phyloP scores from a whole-genome alignment of 1,139 yeast species.

The Pichia sp. region DNA sequence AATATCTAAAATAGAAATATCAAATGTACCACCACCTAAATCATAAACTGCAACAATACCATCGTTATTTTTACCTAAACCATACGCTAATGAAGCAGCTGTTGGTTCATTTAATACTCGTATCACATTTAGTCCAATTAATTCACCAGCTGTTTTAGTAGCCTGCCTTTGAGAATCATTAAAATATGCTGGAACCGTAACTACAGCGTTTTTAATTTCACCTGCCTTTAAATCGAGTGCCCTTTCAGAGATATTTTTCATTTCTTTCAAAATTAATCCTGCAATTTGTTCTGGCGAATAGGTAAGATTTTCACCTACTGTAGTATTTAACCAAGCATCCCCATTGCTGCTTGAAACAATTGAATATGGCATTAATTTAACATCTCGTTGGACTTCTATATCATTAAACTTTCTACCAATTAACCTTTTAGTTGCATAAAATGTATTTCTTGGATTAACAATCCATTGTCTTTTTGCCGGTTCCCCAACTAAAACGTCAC shows the following conservation, averaged over 20 bases:
- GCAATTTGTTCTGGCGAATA: constrained; percentile 56
- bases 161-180: constrained; percentile 77
- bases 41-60: constrained; percentile 75
- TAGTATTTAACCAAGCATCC: constrained; percentile 54
- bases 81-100: constrained; percentile 79
- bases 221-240: constrained; percentile 31
- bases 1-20: constrained; percentile 69
- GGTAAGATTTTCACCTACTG: constrained; percentile 20
- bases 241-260: constrained; percentile 52
- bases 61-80: constrained; percentile 50
- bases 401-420: constrained; percentile 64
- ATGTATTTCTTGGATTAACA: constrained; percentile 61
- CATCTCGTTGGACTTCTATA: constrained; percentile 58
- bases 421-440: constrained; percentile 67
- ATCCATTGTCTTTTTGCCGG: constrained; percentile 65
- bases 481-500: constrained; percentile 48
- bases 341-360: constrained; percentile 50
- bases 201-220: constrained; percentile 54
- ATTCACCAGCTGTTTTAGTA: constrained; percentile 63
- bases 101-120: constrained; percentile 77
- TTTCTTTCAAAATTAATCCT: constrained; percentile 43
- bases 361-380: constrained; percentile 47
- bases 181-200: constrained; percentile 77
- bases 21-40: constrained; percentile 82
- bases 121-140: constrained; percentile 60